phyloP scores from a whole-genome alignment of 805 yeast genomes.

The Ogataea nitratoaversa region DNA sequence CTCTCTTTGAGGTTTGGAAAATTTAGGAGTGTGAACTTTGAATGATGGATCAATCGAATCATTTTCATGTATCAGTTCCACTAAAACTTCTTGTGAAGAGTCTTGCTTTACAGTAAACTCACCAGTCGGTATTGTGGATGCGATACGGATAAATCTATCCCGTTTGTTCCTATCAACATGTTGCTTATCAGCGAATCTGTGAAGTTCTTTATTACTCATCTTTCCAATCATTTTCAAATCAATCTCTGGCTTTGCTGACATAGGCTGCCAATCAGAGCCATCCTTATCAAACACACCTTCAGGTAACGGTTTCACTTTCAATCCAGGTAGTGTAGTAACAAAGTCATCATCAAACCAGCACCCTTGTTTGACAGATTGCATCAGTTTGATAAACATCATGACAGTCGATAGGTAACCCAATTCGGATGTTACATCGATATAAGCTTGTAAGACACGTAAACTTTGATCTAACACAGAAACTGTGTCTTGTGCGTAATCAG shows the following conservation, averaged over 20 bases:
- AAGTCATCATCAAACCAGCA: conserved; percentile 82
- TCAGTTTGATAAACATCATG: conserved; percentile 54
- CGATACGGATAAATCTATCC: conserved; percentile 49
- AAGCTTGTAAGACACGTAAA: conserved; percentile 89
- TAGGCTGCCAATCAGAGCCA: conserved; percentile 36
- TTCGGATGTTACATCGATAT: conserved; percentile 85
- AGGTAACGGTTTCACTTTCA: conserved; percentile 19
- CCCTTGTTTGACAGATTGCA: conserved; percentile 88
- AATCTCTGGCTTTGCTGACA: conserved; percentile 12
- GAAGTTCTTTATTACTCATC: conserved; percentile 32
- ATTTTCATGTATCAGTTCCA: conserved; percentile 53
- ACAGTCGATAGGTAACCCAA: conserved; percentile 66
- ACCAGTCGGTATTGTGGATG: conserved; percentile 61
- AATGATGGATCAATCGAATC: conserved; percentile 50
- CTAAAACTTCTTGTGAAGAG: conserved; percentile 30
- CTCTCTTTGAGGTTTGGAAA: conserved; percentile 89
- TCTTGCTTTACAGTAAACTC: conserved; percentile 38
- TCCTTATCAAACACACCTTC: conserved; percentile 23
- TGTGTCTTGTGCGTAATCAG: conserved; percentile 93
- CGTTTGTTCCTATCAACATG: conserved; percentile 38
- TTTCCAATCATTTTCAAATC: conserved; percentile 41
- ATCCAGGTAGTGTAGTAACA: conserved; percentile 51
- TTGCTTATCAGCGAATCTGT: conserved; percentile 33
- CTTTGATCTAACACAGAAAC: conserved; percentile 91
- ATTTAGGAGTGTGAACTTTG: conserved; percentile 70